Evolutionary conservation across 2,329 filamentous ascomycete species (phyloP).

Genomic region (Cytospora mali): DNA sequence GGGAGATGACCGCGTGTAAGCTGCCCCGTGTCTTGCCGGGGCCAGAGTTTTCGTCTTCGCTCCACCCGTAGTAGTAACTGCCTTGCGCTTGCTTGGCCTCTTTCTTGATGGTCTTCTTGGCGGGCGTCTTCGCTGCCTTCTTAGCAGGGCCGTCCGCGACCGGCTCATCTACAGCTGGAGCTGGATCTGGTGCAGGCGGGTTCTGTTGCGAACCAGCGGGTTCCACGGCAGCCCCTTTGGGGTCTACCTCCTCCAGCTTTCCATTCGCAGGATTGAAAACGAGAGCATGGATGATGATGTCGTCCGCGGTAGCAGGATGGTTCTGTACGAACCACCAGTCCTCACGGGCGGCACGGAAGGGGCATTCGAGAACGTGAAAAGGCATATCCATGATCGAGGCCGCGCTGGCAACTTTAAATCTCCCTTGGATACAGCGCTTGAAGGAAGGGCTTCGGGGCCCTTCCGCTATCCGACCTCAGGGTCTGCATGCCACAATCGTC

Average conservation of each 20-base stretch:
- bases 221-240: not conserved
- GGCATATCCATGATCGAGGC: constrained; percentile 3
- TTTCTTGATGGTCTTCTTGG: too few species aligned
- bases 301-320: constrained; percentile 4
- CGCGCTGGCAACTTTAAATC: not conserved
- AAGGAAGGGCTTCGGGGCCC: too few species aligned
- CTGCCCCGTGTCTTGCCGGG: too few species aligned
- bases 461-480: too few species aligned
- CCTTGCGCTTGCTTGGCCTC: too few species aligned
- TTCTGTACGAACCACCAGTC: constrained; percentile 16
- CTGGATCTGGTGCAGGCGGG: not conserved
- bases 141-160: too few species aligned
- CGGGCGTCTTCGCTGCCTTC: too few species aligned
- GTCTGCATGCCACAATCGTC: constrained; percentile 76
- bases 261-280: constrained; percentile 2
- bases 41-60: too few species aligned
- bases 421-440: not conserved
- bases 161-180: too few species aligned
- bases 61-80: too few species aligned
- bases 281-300: not conserved
- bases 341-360: not conserved
- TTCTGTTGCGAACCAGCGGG: constrained; percentile 12
- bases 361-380: not conserved
- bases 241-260: not conserved
- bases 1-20: too few species aligned